Base-by-base conservation (phyloP, 2,329 filamentous ascomycete species). In the Aspergillus pseudoglaucus region DNA sequence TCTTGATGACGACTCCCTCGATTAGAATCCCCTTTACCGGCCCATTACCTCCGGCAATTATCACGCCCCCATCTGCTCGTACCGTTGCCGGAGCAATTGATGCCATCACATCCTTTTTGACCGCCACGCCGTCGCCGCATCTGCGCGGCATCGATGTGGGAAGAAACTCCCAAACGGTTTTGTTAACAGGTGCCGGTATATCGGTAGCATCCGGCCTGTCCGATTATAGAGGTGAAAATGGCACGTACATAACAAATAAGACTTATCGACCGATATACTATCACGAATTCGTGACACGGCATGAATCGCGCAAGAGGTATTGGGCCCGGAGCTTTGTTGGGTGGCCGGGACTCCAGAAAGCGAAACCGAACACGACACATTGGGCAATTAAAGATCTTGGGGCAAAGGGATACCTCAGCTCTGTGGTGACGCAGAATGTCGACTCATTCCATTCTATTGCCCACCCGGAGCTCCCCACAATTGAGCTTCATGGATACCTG, bases 261-360 rank as follows among this genome's bases (percentile, higher is more conserved):
- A 82, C 81, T 12, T 96, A 95, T 64, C 82, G 87, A 2, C 93
- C 91, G 27, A 94, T 95, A 56, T 98, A 95, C 72, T 90, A 87
- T 67, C 83, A 89, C 66, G 93, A 98, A 66, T 98, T 97, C 62
- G 69, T 89, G 39, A 73, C 78, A 42, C 87, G 75, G 54, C 91
- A 97, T 69, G 88, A 90, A 65, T 83, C 87, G 10, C 77, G 93
- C 55, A 93, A 96, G 69, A 77, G 93, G 52, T 98, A 98, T 66
- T 98, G 93, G 93, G 91, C 93, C 1, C 76, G 93, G 43, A 95
- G 88, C 63, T 98, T 95, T 67, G 73, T 98, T 17, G 93, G 93
- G 33, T 97, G 90, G 90, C 84, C 88, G 3, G 89, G 82, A 40
- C 73, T 97, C 55, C 74, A 86, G 61, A 84, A 82, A 52, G 88